Base-by-base conservation (phyloP, 257 asterid genomes). In the Eucommia ulmoides region DNA sequence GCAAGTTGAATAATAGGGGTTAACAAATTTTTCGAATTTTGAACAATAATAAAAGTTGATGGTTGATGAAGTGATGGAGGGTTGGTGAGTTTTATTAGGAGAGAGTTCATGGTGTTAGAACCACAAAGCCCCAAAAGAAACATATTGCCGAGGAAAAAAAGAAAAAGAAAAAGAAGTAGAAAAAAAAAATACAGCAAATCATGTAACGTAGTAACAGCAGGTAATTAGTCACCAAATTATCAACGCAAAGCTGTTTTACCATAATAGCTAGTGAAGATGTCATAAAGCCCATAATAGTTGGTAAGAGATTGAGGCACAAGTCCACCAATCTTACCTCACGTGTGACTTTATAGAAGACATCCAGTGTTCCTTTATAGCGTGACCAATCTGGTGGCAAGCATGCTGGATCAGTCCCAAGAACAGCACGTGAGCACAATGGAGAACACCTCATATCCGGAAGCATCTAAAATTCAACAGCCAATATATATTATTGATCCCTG, bases 311-410 rank as follows among this genome's bases (percentile, higher is more conserved):
- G n/a, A 8, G 17, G 41, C 20, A 64, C 19, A 59, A 56, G 9
- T 44, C 55, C 29, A 72, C 93, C 41, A 63, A 86, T 94, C 94
- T 87, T 62, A 86, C 96, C 94, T 87, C 84, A 11, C 73, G 81
- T 45, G 57, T 62, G 42, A 86, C 75, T 78, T 78, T 86, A 65
- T 61, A 62, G 33, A 86, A 67, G 42, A 87, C 84, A 74, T 87
- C 96, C 50, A 76, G 35, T 5, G 96, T 80, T 65, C 96, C 84
- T 65, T 68, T 78, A 62, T 83, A 87, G n/a, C 76, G 81, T 33
- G 63, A 55, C 64, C 74, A 65, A 24, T 76, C 82, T 10, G 82
- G 58, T 23, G 80, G 55, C n/a, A n/a, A n/a, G 67, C 83, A 67
- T 17, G 70, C 24, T 22, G 72, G 67, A 49, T 64, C 78, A 55